Evolutionary conservation across 371 early-diverging fungal genomes (phyloP).

Genomic region (Mortierella sp.): DNA sequence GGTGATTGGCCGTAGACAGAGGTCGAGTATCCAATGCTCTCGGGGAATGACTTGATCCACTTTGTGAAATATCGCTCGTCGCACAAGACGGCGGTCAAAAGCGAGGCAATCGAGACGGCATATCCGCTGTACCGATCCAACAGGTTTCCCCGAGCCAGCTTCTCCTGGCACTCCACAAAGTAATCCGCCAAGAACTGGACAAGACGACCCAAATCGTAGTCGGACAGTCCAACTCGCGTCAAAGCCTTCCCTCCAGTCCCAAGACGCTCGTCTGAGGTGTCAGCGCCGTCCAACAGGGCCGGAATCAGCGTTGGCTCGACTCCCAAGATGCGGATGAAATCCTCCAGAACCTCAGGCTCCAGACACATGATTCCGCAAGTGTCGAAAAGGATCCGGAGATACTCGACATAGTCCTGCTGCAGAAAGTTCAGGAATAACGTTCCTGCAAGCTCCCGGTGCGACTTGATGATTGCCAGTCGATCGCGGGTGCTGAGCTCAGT

Average conservation of each 20-base stretch:
- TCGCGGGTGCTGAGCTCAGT: constrained; percentile 46
- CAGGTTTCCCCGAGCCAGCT: constrained; percentile 34
- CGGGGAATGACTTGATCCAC: constrained; percentile 29
- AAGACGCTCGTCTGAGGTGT: constrained; percentile 10
- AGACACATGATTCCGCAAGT: constrained; percentile 52
- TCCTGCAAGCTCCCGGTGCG: constrained; percentile 53
- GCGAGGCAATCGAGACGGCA: constrained; percentile 44
- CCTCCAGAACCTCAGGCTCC: constrained; percentile 50
- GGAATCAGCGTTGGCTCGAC: constrained; percentile 48
- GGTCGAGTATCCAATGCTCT: constrained; percentile 14
- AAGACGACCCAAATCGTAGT: constrained; percentile 40
- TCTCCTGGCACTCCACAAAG: constrained; percentile 34
- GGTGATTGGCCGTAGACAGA: not conserved
- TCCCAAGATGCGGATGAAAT: constrained; percentile 54
- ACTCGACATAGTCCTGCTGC: constrained; percentile 49
- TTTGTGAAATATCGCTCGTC: constrained; percentile 44
- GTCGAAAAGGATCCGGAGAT: constrained; percentile 47
- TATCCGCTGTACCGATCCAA: constrained; percentile 51
- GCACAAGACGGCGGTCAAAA: constrained; percentile 41
- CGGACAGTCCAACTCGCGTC: constrained; percentile 32
- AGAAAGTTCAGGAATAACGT: constrained; percentile 44
- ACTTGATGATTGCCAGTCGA: constrained; percentile 48
- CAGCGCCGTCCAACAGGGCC: constrained; percentile 35
- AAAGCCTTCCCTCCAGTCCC: constrained; percentile 10
- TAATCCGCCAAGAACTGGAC: constrained; percentile 44